Conservation (phyloP, 495 filamentous ascomycete species). For the Tuber melanosporum region DNA sequence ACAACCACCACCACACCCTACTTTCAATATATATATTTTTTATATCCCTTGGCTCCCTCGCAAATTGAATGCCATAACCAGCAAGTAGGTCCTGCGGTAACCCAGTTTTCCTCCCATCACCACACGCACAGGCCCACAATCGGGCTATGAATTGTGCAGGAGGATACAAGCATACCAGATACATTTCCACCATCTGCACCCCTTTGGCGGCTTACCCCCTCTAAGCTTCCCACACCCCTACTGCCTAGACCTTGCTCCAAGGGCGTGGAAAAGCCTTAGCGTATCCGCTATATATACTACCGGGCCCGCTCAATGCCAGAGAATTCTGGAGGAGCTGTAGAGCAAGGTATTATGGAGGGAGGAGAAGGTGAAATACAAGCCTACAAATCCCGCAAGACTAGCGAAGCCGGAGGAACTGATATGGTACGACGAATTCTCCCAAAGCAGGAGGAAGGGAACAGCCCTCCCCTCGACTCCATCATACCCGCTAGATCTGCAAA, state of each 20-base stretch:
- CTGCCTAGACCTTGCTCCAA: background rate
- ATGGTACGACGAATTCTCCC: conserved; percentile 40
- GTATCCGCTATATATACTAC: background rate
- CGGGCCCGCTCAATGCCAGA: background rate
- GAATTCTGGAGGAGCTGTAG: background rate
- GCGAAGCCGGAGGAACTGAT: conserved; percentile 20
- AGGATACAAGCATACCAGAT: background rate
- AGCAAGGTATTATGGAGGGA: conserved; percentile 26
- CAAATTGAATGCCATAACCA: background rate
- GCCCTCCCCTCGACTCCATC: conserved; percentile 28
- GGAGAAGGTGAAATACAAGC: conserved; percentile 15
- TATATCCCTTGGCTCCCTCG: background rate
- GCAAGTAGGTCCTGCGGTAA: background rate
- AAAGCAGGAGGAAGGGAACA: conserved; percentile 35
- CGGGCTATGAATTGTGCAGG: background rate
- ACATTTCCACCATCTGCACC: background rate
- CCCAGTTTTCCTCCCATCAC: background rate
- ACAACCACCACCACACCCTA: background rate
- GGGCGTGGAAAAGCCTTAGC: background rate
- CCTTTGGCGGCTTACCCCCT: background rate
- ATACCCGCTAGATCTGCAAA: conserved; percentile 25
- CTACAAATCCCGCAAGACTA: conserved; percentile 21
- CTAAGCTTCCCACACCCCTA: background rate
- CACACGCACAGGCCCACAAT: conserved; percentile 1
- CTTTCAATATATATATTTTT: background rate